These are phyloP conservation scores for Aspergillus affinis DNA, from an alignment of 495 filamentous ascomycete genomes.

Conservation along the genomic window DNA sequence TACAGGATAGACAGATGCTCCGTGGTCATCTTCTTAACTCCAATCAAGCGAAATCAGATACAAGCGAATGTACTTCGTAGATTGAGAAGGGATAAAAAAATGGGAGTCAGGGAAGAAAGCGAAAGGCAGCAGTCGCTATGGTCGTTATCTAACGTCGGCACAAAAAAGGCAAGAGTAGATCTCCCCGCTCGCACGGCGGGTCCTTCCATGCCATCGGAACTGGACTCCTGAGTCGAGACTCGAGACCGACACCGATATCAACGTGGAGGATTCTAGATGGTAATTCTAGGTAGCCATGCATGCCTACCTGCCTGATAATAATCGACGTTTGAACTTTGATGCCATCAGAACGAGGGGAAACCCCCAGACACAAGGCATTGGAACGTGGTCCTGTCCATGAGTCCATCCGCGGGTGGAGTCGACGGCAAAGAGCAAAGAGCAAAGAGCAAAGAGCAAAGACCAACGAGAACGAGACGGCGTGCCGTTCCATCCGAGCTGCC, in stretches of 20 bases:
- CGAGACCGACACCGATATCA: background rate
- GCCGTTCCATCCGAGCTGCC: constrained; percentile 13
- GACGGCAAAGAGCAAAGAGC: background rate
- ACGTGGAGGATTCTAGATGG: constrained; percentile 1
- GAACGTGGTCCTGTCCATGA: too few species aligned
- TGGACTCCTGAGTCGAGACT: background rate
- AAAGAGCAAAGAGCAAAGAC: background rate
- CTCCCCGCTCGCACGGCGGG: background rate
- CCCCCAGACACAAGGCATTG: background rate
- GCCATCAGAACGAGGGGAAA: too few species aligned
- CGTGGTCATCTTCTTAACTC: background rate
- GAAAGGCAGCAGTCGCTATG: background rate
- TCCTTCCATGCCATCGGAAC: too few species aligned
- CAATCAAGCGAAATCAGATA: background rate
- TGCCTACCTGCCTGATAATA: too few species aligned
- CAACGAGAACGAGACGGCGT: background rate
- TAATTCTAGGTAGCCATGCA: too few species aligned
- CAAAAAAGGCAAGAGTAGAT: constrained; percentile 15
- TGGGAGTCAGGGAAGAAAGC: background rate
- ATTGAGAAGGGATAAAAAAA: background rate
- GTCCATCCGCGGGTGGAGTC: too few species aligned
- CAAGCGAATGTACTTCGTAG: background rate
- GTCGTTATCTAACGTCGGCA: constrained; percentile 4
- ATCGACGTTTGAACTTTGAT: too few species aligned
- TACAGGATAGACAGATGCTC: background rate